phyloP scores from a whole-genome alignment of 2,329 filamentous ascomycete species.

The Clonostachys chloroleuca region DNA sequence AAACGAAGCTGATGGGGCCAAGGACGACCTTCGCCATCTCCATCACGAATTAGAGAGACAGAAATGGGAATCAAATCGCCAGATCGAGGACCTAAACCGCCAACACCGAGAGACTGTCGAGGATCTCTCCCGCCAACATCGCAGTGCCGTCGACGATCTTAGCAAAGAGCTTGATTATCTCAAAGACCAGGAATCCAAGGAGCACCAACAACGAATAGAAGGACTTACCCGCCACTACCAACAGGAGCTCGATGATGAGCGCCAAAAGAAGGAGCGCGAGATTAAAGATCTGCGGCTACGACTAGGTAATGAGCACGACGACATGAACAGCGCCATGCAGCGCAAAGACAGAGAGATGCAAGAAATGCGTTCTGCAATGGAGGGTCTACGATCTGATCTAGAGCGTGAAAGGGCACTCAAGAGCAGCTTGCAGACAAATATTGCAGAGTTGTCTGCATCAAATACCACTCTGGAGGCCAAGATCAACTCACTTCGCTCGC shows the following conservation, averaged over 20 bases:
- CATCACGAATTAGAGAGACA: constrained; percentile 28
- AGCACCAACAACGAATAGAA: constrained; percentile 65
- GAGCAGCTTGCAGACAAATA: constrained; percentile 40
- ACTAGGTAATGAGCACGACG: constrained; percentile 46
- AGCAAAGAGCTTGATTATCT: constrained; percentile 38
- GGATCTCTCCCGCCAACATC: constrained; percentile 26
- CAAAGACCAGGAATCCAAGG: constrained; percentile 42
- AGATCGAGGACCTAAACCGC: constrained; percentile 48
- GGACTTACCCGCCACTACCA: constrained; percentile 59
- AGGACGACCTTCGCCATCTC: constrained; percentile 26
- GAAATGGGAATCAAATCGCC: constrained; percentile 30
- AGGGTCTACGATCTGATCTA: constrained; percentile 43
- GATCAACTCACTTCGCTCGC: constrained; percentile 70
- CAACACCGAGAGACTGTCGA: constrained; percentile 26
- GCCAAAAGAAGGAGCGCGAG: constrained; percentile 52
- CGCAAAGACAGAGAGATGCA: constrained; percentile 51
- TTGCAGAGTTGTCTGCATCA: constrained; percentile 56
- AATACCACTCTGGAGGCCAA: constrained; percentile 69
- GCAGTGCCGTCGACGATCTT: constrained; percentile 23
- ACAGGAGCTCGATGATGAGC: constrained; percentile 62
- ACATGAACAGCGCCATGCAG: constrained; percentile 39
- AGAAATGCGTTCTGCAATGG: constrained; percentile 35
- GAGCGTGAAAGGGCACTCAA: constrained; percentile 63
- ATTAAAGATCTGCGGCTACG: constrained; percentile 58
- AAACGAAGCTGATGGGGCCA: constrained; percentile 52